Evolutionary conservation across 208 protist species (phyloP).

Genomic region (Acanthamoeba lenticulata): DNA sequence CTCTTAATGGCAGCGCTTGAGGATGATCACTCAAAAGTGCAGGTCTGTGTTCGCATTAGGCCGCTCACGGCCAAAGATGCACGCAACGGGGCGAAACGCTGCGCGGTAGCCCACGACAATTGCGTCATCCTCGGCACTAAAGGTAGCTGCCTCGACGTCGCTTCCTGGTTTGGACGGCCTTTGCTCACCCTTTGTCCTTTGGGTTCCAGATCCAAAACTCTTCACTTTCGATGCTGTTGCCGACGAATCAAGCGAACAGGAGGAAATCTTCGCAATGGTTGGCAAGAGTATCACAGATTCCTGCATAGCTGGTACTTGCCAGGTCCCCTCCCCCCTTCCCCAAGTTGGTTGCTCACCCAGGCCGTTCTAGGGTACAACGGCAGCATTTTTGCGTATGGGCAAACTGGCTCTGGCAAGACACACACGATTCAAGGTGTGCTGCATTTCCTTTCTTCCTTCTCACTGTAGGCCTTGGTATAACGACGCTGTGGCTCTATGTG

Average conservation of each 20-base stretch:
- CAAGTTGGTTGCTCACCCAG: too few species aligned
- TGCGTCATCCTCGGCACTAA: neutral
- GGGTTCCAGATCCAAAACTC: neutral
- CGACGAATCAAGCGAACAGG: neutral
- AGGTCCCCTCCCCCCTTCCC: too few species aligned
- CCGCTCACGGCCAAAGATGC: neutral
- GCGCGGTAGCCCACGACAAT: neutral
- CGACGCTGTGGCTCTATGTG: too few species aligned
- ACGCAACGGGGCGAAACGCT: neutral
- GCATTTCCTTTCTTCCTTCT: neutral
- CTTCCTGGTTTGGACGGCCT: neutral
- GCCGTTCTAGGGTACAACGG: slow-evolving; percentile 44
- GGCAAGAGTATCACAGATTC: slow-evolving; percentile 41
- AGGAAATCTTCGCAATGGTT: slow-evolving; percentile 13
- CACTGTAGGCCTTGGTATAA: too few species aligned
- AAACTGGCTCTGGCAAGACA: slow-evolving; percentile 70
- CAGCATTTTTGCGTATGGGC: slow-evolving; percentile 70
- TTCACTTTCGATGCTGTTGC: neutral
- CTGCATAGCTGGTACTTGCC: neutral
- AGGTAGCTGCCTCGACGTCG: neutral
- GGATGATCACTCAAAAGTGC: neutral
- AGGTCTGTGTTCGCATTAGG: neutral
- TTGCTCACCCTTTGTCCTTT: neutral
- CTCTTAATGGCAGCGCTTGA: too few species aligned
- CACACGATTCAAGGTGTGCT: slow-evolving; percentile 67